phyloP scores from a whole-genome alignment of 495 filamentous ascomycete species.

The Penicillium chermesinum region DNA sequence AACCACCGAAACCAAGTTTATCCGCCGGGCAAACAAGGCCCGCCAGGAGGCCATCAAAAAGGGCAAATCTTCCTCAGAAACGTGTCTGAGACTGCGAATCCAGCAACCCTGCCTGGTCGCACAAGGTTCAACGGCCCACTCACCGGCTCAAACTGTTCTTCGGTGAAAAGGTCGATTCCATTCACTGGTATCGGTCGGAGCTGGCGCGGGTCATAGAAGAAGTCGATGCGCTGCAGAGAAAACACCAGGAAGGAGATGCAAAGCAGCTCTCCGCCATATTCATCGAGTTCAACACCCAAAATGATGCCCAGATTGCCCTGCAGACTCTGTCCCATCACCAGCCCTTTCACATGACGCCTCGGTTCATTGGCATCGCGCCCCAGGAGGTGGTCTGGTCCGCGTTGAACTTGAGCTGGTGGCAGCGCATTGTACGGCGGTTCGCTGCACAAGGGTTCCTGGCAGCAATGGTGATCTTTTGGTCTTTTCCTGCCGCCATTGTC shows the following conservation, averaged over 20 bases:
- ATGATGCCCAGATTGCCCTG: slow-evolving; percentile 73
- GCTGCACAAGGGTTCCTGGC: slow-evolving; percentile 61
- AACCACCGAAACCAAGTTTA: slow-evolving; percentile 60
- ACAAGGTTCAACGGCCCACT: slow-evolving; percentile 48
- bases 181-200: slow-evolving; percentile 73
- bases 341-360: slow-evolving; percentile 79
- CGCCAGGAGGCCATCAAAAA: slow-evolving; percentile 42
- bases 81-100: slow-evolving; percentile 36
- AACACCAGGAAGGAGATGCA: slow-evolving; percentile 41
- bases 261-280: slow-evolving; percentile 65
- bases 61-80: slow-evolving; percentile 19
- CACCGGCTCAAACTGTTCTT: slow-evolving; percentile 48
- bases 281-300: slow-evolving; percentile 75
- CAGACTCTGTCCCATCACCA: slow-evolving; percentile 80
- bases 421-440: slow-evolving; percentile 63
- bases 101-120: slow-evolving; percentile 42
- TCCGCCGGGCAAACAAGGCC: slow-evolving; percentile 52
- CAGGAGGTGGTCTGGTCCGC: slow-evolving; percentile 79
- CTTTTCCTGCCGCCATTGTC: slow-evolving; percentile 78
- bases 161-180: slow-evolving; percentile 74
- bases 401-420: slow-evolving; percentile 78
- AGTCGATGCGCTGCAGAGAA: slow-evolving; percentile 58
- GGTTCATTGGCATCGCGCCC: slow-evolving; percentile 73
- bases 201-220: slow-evolving; percentile 66
- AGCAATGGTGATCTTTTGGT: slow-evolving; percentile 84